Evolutionary conservation across 2,329 filamentous ascomycete genomes (phyloP).

Genomic region (Aspergillus udagawae): DNA sequence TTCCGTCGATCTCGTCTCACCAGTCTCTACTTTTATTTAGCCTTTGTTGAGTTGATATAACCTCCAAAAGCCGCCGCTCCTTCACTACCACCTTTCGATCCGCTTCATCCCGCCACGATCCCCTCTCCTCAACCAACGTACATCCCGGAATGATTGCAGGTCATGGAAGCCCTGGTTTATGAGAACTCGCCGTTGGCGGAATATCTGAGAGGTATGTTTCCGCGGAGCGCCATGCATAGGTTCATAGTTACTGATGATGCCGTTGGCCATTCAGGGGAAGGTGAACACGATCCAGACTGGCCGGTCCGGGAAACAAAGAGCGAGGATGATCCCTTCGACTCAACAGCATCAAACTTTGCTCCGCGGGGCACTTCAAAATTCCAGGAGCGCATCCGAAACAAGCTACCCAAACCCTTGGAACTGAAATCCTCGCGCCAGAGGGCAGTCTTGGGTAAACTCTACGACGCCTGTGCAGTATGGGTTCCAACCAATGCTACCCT

Average conservation of each 20-base stretch:
- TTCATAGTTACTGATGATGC: constrained; percentile 1
- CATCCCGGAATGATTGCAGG: constrained; percentile 30
- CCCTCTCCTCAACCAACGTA: constrained; percentile 1
- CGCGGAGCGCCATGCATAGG: not conserved
- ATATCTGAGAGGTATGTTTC: constrained; percentile 74
- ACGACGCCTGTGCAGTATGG: constrained; percentile 47
- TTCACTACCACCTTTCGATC: constrained; percentile 1
- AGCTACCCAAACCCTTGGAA: constrained; percentile 47
- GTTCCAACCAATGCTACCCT: not conserved
- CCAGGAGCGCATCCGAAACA: constrained; percentile 46
- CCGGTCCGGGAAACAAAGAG: constrained; percentile 27
- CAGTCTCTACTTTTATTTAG: not conserved
- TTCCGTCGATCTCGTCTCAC: not conserved
- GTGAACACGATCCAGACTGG: constrained; percentile 41
- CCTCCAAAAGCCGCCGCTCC: not conserved
- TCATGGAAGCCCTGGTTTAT: constrained; percentile 84
- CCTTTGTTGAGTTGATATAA: not conserved
- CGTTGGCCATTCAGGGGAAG: constrained; percentile 38
- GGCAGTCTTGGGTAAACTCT: constrained; percentile 37
- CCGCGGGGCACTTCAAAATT: constrained; percentile 49
- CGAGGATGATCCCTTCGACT: constrained; percentile 26
- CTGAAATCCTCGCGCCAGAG: constrained; percentile 27
- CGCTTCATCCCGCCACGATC: constrained; percentile 5
- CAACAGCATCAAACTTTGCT: constrained; percentile 42
- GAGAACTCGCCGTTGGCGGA: constrained; percentile 83